Percentiles rank a stretch among this genome's conserved stretches.
These are phyloP conservation scores for Fomitopsis serialis DNA, from an alignment of 768 basidiomycete species.

Conservation along the genomic window DNA sequence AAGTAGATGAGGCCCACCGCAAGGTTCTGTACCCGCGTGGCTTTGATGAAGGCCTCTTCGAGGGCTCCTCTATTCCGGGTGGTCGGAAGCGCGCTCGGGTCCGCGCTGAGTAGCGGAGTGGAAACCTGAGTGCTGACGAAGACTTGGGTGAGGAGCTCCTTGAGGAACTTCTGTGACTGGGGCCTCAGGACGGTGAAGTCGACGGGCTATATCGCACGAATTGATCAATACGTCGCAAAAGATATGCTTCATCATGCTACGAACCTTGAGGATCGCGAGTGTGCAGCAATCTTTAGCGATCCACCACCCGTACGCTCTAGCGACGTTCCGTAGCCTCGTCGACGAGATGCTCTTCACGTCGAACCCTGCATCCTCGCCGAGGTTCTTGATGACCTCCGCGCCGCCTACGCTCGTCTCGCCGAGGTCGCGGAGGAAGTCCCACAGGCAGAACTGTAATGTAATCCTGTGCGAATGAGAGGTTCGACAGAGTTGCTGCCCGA, in stretches of 20 bases:
- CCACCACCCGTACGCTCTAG: slow-evolving; percentile 90
- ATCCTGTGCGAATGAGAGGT: slow-evolving; percentile 81
- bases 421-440: slow-evolving; percentile 93
- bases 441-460: slow-evolving; percentile 90
- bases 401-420: slow-evolving; percentile 84
- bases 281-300: slow-evolving; percentile 77
- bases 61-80: slow-evolving; percentile 54
- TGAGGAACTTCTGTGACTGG: slow-evolving; percentile 60
- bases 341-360: slow-evolving; percentile 51
- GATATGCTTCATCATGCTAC: slow-evolving; percentile 3
- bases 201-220: slow-evolving; percentile 60
- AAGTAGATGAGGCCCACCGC: slow-evolving; percentile 77
- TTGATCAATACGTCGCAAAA: neutral
- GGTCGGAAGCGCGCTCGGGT: slow-evolving; percentile 30
- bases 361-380: slow-evolving; percentile 38
- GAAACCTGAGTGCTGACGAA: slow-evolving; percentile 72
- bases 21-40: slow-evolving; percentile 55
- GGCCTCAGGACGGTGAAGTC: slow-evolving; percentile 76
- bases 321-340: slow-evolving; percentile 63
- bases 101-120: slow-evolving; percentile 52
- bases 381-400: slow-evolving; percentile 63
- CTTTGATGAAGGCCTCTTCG: slow-evolving; percentile 79
- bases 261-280: slow-evolving; percentile 79
- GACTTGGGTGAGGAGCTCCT: slow-evolving; percentile 60
- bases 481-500: slow-evolving; percentile 77